phyloP scores from a whole-genome alignment of 768 basidiomycete species.

The Suillus hirtellus region DNA sequence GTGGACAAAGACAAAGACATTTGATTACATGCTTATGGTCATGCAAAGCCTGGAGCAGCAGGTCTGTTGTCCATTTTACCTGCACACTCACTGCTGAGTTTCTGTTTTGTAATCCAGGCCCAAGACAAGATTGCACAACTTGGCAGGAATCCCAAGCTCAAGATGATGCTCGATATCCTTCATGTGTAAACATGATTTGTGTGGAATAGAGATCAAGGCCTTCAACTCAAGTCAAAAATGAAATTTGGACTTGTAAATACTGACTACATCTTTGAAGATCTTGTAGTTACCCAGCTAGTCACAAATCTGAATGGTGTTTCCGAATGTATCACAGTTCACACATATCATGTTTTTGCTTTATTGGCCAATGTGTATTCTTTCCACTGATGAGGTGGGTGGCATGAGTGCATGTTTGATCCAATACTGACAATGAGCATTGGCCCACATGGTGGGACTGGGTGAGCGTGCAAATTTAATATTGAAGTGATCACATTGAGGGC shows the following conservation, averaged over 20 bases:
- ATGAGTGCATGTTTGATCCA: neutral
- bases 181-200: conserved; percentile 39
- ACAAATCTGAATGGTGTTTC: neutral
- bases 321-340: neutral
- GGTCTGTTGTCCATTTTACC: conserved; percentile 38
- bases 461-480: too few relatives aligned
- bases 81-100: neutral
- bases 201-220: neutral
- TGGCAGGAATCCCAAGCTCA: conserved; percentile 73
- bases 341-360: neutral
- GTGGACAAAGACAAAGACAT: conserved; percentile 71
- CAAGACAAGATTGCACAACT: conserved; percentile 65
- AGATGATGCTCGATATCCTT: conserved; percentile 55
- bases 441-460: neutral
- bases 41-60: conserved; percentile 66
- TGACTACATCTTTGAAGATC: neutral
- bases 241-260: neutral
- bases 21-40: conserved; percentile 80
- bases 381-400: neutral
- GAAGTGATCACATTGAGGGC: neutral
- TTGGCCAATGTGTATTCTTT: neutral
- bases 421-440: neutral
- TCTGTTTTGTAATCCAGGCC: conserved; percentile 36
- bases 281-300: neutral
- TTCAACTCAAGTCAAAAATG: neutral